phyloP scores from a whole-genome alignment of 2,329 filamentous ascomycete species.

The Aspergillus caelatus region DNA sequence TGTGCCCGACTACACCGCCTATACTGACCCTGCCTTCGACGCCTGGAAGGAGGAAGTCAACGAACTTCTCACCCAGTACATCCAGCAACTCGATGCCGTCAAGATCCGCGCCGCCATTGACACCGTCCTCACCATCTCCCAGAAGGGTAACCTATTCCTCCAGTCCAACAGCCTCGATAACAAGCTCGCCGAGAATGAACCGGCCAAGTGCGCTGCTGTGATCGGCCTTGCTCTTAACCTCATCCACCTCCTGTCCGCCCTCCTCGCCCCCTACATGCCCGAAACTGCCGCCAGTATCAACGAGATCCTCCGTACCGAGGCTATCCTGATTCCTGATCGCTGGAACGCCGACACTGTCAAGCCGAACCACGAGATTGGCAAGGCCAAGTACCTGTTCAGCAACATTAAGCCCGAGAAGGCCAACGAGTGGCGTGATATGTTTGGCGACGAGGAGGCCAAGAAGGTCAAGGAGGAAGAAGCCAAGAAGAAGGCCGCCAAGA shows the following conservation, averaged over 20 bases:
- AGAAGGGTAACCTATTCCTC: conserved; percentile 61
- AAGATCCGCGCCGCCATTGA: conserved; percentile 60
- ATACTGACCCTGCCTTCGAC: conserved; percentile 60
- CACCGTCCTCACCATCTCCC: conserved; percentile 60
- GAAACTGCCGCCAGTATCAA: conserved; percentile 75
- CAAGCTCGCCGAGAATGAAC: conserved; percentile 60
- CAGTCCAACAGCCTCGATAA: conserved; percentile 66
- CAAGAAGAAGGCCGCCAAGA: conserved; percentile 46
- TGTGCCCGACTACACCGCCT: conserved; percentile 55
- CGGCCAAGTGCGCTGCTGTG: conserved; percentile 61
- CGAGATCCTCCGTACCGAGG: conserved; percentile 68
- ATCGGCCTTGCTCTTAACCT: conserved; percentile 82
- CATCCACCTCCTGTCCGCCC: conserved; percentile 75
- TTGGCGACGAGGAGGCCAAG: conserved; percentile 66
- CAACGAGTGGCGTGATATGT: conserved; percentile 79
- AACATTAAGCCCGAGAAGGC: conserved; percentile 80
- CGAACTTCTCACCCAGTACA: conserved; percentile 57
- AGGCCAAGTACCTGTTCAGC: conserved; percentile 78
- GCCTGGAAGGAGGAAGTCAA: conserved; percentile 52
- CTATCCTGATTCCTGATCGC: conserved; percentile 65
- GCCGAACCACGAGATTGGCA: conserved; percentile 78
- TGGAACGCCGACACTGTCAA: conserved; percentile 66
- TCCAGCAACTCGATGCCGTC: conserved; percentile 61
- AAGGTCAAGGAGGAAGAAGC: conserved; percentile 64
- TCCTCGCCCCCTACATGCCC: conserved; percentile 85